These are phyloP conservation scores for Aspergillus intermedius DNA, from an alignment of 2,329 filamentous ascomycete species.

Conservation along the genomic window DNA sequence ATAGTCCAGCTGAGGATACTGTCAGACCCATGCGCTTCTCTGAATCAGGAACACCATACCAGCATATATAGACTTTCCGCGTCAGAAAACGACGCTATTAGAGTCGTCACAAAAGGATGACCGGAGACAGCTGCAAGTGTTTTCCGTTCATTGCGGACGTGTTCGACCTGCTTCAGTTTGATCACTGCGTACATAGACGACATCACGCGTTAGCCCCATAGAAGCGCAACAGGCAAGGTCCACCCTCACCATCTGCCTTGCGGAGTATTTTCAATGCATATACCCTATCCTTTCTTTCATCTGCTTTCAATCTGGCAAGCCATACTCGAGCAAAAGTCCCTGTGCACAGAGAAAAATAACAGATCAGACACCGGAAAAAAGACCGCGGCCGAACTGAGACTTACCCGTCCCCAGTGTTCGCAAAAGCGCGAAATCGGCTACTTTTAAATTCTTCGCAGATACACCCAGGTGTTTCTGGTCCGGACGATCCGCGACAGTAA, in stretches of 20 bases:
- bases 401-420: conserved; percentile 46
- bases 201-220: conserved; percentile 5
- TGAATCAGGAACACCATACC: conserved; percentile 23
- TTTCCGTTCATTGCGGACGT: conserved; percentile 61
- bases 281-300: conserved; percentile 33
- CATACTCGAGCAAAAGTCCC: conserved; percentile 48
- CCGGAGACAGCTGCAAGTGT: conserved; percentile 57
- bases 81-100: conserved; percentile 60
- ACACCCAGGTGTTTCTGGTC: conserved; percentile 34
- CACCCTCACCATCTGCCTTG: conserved; percentile 42
- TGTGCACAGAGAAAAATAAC: conserved; percentile 24
- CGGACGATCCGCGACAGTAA: conserved; percentile 32
- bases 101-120: conserved; percentile 60
- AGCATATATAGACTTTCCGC: conserved; percentile 52
- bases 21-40: neutral
- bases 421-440: conserved; percentile 42
- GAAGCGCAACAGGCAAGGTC: conserved; percentile 1
- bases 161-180: conserved; percentile 62
- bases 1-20: conserved; percentile 50
- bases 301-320: conserved; percentile 37
- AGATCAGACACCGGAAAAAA: conserved; percentile 8
- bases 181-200: conserved; percentile 32
- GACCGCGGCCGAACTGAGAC: conserved; percentile 9
- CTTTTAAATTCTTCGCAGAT: conserved; percentile 30
- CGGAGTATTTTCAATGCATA: conserved; percentile 47